A percentile compares a stretch with the other conserved stretches of the same genome.
phyloP scores from a whole-genome alignment of 2,329 filamentous ascomycete genomes.

The Colletotrichum tabaci region DNA sequence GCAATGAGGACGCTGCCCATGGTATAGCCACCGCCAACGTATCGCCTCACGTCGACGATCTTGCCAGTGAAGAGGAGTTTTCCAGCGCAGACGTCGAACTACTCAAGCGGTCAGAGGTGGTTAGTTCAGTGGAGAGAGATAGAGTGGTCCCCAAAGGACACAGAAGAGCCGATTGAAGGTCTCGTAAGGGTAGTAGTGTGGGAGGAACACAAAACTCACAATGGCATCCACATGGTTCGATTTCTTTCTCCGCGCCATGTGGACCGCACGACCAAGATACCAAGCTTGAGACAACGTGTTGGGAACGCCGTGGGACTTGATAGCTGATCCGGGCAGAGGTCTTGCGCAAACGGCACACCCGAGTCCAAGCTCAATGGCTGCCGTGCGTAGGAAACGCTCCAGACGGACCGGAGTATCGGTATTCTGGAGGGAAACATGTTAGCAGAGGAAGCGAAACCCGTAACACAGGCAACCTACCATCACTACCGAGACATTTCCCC shows the following conservation, averaged over 20 bases:
- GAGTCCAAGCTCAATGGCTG: constrained; percentile 56
- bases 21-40: constrained; percentile 57
- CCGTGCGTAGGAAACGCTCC: constrained; percentile 54
- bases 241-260: constrained; percentile 49
- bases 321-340: constrained; percentile 51
- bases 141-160: neutral
- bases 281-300: constrained; percentile 54
- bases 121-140: neutral
- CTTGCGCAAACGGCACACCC: constrained; percentile 54
- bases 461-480: constrained; percentile 45
- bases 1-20: constrained; percentile 56
- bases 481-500: constrained; percentile 44
- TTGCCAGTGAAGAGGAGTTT: constrained; percentile 57
- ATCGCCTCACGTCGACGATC: constrained; percentile 56
- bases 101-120: neutral
- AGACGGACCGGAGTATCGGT: constrained; percentile 53
- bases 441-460: neutral
- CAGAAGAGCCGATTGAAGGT: neutral
- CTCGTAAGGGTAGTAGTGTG: neutral
- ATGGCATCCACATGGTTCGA: constrained; percentile 48
- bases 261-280: constrained; percentile 52
- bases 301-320: constrained; percentile 53
- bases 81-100: constrained; percentile 30
- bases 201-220: constrained; percentile 8
- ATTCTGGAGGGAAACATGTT: constrained; percentile 44